Evolutionary conservation across 257 asterid species (phyloP).

Genomic region (Haberlea rhodopensis): DNA sequence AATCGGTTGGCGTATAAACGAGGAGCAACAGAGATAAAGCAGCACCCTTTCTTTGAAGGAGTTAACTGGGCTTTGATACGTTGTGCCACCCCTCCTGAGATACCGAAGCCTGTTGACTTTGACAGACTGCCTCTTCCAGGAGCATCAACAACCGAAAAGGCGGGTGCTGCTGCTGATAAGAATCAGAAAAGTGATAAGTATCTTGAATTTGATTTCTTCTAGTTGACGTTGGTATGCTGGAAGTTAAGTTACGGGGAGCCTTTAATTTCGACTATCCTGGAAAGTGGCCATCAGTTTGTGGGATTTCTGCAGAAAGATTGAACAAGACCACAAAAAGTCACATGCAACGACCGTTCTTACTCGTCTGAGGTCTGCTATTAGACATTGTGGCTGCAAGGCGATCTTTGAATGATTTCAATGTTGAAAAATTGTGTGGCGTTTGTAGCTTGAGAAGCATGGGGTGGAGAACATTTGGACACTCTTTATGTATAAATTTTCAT

Average conservation of each 20-base stretch:
- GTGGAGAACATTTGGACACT: constrained; percentile 12
- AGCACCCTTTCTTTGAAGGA: constrained; percentile 86
- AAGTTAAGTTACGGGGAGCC: constrained; percentile 4
- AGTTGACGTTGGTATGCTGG: constrained; percentile 15
- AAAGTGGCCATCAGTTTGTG: not conserved
- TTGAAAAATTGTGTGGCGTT: not conserved
- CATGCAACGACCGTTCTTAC: not conserved
- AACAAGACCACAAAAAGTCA: not conserved
- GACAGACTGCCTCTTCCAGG: constrained; percentile 50
- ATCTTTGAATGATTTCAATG: not conserved
- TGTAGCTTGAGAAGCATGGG: constrained; percentile 19
- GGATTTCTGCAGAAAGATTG: not conserved
- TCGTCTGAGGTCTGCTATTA: not conserved
- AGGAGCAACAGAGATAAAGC: constrained; percentile 86
- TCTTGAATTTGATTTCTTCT: constrained; percentile 83
- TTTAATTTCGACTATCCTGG: not conserved
- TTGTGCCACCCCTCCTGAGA: constrained; percentile 82
- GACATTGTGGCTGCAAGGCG: not conserved
- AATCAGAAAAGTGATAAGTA: constrained; percentile 47
- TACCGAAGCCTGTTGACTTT: constrained; percentile 67
- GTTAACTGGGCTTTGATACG: constrained; percentile 88
- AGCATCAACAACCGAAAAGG: constrained; percentile 37
- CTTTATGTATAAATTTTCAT: constrained; percentile 14
- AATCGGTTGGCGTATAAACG: constrained; percentile 71
- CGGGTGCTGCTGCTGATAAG: constrained; percentile 30